A percentile compares a stretch with the other conserved stretches of the same genome.
Evolutionary conservation across 2,329 filamentous ascomycete species (phyloP).

Genomic region (Penicillium hesseltinei): DNA sequence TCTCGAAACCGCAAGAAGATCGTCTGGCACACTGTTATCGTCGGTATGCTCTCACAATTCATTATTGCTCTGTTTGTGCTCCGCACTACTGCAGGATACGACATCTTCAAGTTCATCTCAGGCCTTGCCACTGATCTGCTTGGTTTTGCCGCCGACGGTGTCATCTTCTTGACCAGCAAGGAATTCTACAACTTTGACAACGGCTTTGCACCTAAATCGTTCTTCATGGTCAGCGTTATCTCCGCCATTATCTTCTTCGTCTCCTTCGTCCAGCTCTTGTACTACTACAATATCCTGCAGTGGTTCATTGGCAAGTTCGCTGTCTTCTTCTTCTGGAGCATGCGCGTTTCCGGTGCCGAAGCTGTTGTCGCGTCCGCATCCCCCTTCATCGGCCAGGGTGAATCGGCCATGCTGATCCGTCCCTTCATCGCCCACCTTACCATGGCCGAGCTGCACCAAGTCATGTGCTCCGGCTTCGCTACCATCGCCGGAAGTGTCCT

Average conservation of each 20-base stretch:
- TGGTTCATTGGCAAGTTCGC: conserved; percentile 90
- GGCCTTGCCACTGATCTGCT: conserved; percentile 70
- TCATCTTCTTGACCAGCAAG: conserved; percentile 64
- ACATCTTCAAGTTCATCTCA: conserved; percentile 90
- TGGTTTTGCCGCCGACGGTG: conserved; percentile 71
- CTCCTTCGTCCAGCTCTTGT: conserved; percentile 81
- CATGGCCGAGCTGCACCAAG: conserved; percentile 81
- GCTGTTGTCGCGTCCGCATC: conserved; percentile 92
- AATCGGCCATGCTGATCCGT: conserved; percentile 87
- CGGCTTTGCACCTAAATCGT: conserved; percentile 46
- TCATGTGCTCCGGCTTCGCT: conserved; percentile 90
- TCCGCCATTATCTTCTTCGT: conserved; percentile 97
- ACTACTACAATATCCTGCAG: conserved; percentile 76
- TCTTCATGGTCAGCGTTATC: conserved; percentile 77
- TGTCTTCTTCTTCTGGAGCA: conserved; percentile 84
- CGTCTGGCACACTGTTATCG: conserved; percentile 75
- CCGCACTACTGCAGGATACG: conserved; percentile 74
- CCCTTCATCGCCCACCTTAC: conserved; percentile 85
- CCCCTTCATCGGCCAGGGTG: conserved; percentile 91
- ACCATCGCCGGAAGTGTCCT: conserved; percentile 88
- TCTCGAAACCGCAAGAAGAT: conserved; percentile 65
- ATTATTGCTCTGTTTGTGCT: conserved; percentile 85
- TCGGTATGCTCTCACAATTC: conserved; percentile 85
- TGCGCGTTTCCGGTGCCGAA: conserved; percentile 84
- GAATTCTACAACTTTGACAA: conserved; percentile 24